phyloP scores from a whole-genome alignment of 768 basidiomycete genomes.

The Phanerochaete sordida region DNA sequence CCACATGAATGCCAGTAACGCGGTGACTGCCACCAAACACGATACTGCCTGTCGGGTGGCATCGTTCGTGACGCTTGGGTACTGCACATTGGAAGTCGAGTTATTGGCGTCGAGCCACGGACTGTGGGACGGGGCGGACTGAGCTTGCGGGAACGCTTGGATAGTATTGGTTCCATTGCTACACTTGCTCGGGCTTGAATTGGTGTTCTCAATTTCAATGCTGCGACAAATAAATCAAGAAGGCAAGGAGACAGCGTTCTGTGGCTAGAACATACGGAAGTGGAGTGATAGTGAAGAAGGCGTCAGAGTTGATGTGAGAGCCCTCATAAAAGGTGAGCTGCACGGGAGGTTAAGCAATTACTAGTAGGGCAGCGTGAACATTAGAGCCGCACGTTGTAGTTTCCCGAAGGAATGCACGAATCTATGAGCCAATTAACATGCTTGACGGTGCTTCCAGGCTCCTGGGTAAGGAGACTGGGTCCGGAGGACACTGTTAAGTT shows the following conservation, averaged over 20 bases:
- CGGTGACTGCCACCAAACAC: background rate
- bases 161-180: slow-evolving; percentile 21
- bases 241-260: slow-evolving; percentile 17
- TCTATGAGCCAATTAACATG: slow-evolving; percentile 37
- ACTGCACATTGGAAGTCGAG: slow-evolving; percentile 16
- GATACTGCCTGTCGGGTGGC: background rate
- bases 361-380: background rate
- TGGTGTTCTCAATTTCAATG: slow-evolving; percentile 17
- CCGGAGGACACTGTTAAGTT: slow-evolving; percentile 45
- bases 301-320: slow-evolving; percentile 33
- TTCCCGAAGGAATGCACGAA: slow-evolving; percentile 36
- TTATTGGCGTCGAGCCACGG: slow-evolving; percentile 22
- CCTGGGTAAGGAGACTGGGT: slow-evolving; percentile 34
- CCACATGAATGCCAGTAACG: no score
- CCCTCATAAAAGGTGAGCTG: slow-evolving; percentile 50
- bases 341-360: background rate
- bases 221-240: slow-evolving; percentile 9
- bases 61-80: slow-evolving; percentile 3
- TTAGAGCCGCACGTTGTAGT: slow-evolving; percentile 38
- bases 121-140: slow-evolving; percentile 18
- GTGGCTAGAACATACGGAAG: slow-evolving; percentile 29
- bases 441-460: slow-evolving; percentile 41
- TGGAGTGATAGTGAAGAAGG: slow-evolving; percentile 41
- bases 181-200: slow-evolving; percentile 11
- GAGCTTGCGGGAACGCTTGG: slow-evolving; percentile 21